These are phyloP conservation scores for Medicago lupulina DNA, from an alignment of 306 rosid species.

Conservation along the genomic window DNA sequence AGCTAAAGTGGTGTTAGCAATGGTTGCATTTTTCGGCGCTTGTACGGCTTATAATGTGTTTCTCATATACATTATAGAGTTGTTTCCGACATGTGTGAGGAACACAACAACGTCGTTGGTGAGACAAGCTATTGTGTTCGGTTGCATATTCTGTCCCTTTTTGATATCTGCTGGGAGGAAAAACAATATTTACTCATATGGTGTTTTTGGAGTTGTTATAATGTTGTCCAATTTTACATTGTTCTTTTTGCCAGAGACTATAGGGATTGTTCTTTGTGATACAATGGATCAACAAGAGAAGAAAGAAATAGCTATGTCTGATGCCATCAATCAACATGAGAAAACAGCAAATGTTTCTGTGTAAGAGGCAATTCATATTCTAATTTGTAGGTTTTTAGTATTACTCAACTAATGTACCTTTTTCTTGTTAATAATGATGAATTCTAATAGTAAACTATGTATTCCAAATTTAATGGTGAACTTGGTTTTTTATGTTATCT, in stretches of 20 bases:
- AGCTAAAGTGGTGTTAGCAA: conserved; percentile 31
- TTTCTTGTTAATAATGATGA: background rate
- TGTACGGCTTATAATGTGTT: background rate
- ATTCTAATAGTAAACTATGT: background rate
- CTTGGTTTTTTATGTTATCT: background rate
- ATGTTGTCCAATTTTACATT: conserved; percentile 8
- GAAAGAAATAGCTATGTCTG: conserved; percentile 26
- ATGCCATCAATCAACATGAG: conserved; percentile 41
- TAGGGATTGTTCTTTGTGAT: background rate
- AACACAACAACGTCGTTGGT: background rate
- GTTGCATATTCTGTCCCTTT: background rate
- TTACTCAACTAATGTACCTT: background rate
- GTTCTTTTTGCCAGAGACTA: conserved; percentile 34
- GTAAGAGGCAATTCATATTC: background rate
- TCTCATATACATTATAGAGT: background rate
- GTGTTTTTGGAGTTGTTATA: conserved; percentile 33
- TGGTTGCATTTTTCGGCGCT: conserved; percentile 42
- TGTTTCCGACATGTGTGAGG: background rate
- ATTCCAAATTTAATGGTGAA: background rate
- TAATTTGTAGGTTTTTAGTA: background rate
- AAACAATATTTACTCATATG: conserved; percentile 31
- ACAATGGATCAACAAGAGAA: background rate
- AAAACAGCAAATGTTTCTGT: background rate
- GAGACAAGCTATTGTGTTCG: background rate
- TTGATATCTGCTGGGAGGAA: conserved; percentile 33